Percentiles rank a stretch among this genome's conserved stretches.
phyloP scores from a whole-genome alignment of 495 filamentous ascomycete species.

The Monascus purpureus region DNA sequence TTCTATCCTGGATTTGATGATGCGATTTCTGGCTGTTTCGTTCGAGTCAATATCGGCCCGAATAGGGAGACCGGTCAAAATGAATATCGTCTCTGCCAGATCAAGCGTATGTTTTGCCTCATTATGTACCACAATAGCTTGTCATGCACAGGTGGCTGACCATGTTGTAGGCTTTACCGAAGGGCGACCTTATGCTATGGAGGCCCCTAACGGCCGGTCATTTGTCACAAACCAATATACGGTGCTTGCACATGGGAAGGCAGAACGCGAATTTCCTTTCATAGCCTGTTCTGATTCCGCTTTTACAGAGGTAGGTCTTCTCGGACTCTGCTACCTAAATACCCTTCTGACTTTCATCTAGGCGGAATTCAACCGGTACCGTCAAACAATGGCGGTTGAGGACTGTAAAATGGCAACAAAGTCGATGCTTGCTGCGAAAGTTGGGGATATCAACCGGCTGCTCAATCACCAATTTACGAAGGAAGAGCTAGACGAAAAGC shows the following conservation, averaged over 20 bases:
- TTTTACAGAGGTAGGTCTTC: constrained; percentile 51
- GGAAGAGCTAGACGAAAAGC: constrained; percentile 61
- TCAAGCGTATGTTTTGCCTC: constrained; percentile 51
- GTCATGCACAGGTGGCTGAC: too few relatives aligned
- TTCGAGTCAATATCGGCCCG: constrained; percentile 63
- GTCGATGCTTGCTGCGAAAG: constrained; percentile 49
- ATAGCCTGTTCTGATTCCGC: constrained; percentile 63
- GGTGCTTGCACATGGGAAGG: constrained; percentile 58
- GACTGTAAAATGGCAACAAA: constrained; percentile 56
- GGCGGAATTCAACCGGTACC: constrained; percentile 75
- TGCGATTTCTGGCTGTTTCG: constrained; percentile 63
- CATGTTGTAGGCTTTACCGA: constrained; percentile 47
- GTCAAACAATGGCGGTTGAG: constrained; percentile 56
- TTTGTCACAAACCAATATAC: constrained; percentile 69
- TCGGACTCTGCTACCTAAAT: background rate
- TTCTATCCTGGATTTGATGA: constrained; percentile 83
- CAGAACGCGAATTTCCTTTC: constrained; percentile 67
- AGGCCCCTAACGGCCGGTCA: constrained; percentile 50
- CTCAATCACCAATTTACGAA: constrained; percentile 68
- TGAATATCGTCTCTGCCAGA: constrained; percentile 71
- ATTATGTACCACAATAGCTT: too few relatives aligned
- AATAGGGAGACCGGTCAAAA: constrained; percentile 52
- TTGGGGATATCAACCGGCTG: constrained; percentile 67
- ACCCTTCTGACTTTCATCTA: constrained; percentile 22
- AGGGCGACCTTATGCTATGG: constrained; percentile 69